Percentiles rank a stretch among this genome's conserved stretches.
phyloP scores from a whole-genome alignment of 2,329 filamentous ascomycete genomes.

The Teratosphaeria nubilosa region DNA sequence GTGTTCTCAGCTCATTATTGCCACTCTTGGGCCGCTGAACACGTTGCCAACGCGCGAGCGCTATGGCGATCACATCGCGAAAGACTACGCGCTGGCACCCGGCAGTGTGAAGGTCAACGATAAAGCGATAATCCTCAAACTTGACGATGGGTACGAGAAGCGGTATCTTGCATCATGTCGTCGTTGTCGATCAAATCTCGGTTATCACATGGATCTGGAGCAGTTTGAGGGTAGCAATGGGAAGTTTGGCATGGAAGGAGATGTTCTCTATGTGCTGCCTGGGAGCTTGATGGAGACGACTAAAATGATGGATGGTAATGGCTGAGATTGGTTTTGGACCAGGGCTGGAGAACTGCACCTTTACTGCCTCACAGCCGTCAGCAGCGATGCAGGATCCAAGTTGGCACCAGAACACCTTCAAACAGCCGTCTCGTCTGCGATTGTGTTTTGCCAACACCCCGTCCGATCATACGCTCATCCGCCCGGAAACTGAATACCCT shows the following conservation, averaged over 20 bases:
- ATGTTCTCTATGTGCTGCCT: neutral
- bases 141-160: constrained; percentile 57
- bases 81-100: constrained; percentile 9
- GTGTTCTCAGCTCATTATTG: constrained; percentile 55
- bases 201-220: constrained; percentile 48
- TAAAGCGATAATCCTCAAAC: constrained; percentile 14
- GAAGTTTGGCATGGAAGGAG: neutral
- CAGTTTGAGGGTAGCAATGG: constrained; percentile 25
- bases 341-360: neutral
- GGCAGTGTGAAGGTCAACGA: constrained; percentile 9
- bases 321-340: neutral
- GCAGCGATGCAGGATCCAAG: neutral
- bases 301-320: neutral
- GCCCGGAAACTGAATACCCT: neutral
- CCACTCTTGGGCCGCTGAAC: constrained; percentile 45
- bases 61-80: constrained; percentile 48
- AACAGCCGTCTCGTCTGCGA: neutral
- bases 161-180: constrained; percentile 48
- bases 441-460: neutral
- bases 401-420: neutral
- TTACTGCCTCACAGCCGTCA: neutral
- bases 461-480: neutral
- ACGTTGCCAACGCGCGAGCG: constrained; percentile 43
- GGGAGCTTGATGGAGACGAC: neutral
- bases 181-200: constrained; percentile 51